Evolutionary conservation across 805 yeast species (phyloP).

Genomic region (Ogataea henricii): DNA sequence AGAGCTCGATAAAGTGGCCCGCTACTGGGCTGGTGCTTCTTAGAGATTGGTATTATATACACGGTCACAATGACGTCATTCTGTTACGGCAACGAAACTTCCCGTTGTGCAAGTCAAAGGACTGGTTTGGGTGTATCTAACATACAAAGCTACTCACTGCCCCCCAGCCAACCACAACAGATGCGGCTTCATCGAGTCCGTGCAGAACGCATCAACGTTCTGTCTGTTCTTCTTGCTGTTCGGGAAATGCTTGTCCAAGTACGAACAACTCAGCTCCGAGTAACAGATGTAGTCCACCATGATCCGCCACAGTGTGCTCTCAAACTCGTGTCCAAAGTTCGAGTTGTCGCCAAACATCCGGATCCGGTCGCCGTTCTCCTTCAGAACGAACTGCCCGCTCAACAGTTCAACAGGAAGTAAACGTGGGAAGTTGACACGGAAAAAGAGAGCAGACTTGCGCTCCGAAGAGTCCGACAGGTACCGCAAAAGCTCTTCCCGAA

Average conservation of each 20-base stretch:
- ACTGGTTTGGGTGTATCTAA: no score
- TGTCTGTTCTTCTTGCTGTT: slow-evolving; percentile 14
- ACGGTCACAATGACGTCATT: no score
- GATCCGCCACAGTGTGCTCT: slow-evolving; percentile 31
- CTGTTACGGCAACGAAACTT: no score
- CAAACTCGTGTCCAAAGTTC: slow-evolving; percentile 25
- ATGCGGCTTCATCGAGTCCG: slow-evolving; percentile 31
- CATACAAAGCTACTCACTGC: slow-evolving; percentile 8
- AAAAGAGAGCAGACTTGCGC: slow-evolving; percentile 31
- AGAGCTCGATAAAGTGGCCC: no score
- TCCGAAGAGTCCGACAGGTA: slow-evolving; percentile 28
- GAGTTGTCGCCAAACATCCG: slow-evolving; percentile 29
- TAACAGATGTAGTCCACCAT: slow-evolving; percentile 37
- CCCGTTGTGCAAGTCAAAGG: no score
- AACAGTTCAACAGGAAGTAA: slow-evolving; percentile 35
- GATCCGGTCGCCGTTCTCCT: slow-evolving; percentile 36
- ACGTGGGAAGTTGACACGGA: slow-evolving; percentile 37
- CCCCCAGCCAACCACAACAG: slow-evolving; percentile 31
- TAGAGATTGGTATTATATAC: no score
- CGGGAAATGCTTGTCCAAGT: slow-evolving; percentile 30
- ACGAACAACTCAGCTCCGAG: slow-evolving; percentile 29
- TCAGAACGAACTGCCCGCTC: slow-evolving; percentile 28
- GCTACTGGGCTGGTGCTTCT: no score
- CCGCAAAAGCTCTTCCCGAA: slow-evolving; percentile 19
- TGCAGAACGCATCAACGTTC: slow-evolving; percentile 26